phyloP scores from a whole-genome alignment of 2,329 filamentous ascomycete species.

The Botryotinia narcissicola region DNA sequence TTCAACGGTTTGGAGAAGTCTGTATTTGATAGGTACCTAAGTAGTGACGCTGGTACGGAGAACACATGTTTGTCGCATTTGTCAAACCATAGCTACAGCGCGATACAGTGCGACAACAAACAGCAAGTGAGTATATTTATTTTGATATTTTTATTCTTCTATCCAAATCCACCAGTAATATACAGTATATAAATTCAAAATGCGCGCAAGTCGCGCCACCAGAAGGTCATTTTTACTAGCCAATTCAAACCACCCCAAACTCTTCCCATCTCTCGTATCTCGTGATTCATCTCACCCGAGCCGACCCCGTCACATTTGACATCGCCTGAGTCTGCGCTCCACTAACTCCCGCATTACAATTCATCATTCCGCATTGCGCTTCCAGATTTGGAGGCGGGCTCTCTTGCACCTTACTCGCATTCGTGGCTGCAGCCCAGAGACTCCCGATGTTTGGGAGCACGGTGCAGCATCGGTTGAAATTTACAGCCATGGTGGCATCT shows the following conservation, averaged over 20 bases:
- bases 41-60: not conserved
- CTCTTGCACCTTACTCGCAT: constrained; percentile 20
- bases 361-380: constrained; percentile 25
- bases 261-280: not conserved
- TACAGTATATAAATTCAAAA: not conserved
- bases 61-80: not conserved
- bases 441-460: constrained; percentile 24
- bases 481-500: constrained; percentile 25
- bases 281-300: not conserved
- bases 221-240: not conserved
- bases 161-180: not conserved
- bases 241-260: not conserved
- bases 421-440: constrained; percentile 23
- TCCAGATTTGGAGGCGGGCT: constrained; percentile 22
- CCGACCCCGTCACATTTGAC: not conserved
- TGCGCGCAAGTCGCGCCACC: not conserved
- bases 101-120: not conserved
- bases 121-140: not conserved
- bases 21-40: not conserved
- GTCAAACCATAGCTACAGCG: not conserved
- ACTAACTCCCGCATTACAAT: constrained; percentile 22
- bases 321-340: constrained; percentile 7
- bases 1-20: not conserved
- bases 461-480: constrained; percentile 28
- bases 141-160: not conserved